phyloP scores from a whole-genome alignment of 2,329 filamentous ascomycete species.

The Microdochium nivale region DNA sequence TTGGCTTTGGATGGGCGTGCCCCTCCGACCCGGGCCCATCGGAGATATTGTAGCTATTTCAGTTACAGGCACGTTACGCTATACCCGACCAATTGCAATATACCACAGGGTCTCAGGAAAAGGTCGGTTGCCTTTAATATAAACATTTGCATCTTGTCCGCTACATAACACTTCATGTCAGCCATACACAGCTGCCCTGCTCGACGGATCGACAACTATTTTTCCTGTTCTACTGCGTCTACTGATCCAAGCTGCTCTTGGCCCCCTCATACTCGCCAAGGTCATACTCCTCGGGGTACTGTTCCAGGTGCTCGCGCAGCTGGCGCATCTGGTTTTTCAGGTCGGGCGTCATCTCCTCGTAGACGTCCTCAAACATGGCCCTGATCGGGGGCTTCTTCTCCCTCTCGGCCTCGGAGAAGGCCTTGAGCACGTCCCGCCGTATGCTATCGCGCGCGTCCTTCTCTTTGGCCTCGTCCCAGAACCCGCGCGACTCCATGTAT shows the following conservation, averaged over 20 bases:
- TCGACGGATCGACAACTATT: no score
- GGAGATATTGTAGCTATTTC: no score
- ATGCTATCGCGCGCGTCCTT: slow-evolving; percentile 57
- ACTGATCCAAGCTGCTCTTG: slow-evolving; percentile 47
- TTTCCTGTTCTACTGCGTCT: slow-evolving; percentile 1
- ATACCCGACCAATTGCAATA: no score
- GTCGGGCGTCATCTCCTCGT: slow-evolving; percentile 79
- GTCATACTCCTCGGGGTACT: slow-evolving; percentile 91
- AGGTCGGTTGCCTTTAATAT: no score
- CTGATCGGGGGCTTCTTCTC: slow-evolving; percentile 69
- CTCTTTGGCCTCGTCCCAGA: slow-evolving; percentile 83
- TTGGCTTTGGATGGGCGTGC: no score
- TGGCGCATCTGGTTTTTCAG: slow-evolving; percentile 64
- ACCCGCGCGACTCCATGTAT: slow-evolving; percentile 75
- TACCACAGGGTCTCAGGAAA: no score
- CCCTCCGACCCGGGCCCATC: no score
- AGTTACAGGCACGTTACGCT: no score
- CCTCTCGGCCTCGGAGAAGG: slow-evolving; percentile 76
- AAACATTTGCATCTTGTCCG: no score
- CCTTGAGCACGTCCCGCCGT: slow-evolving; percentile 69
- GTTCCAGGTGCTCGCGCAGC: slow-evolving; percentile 68
- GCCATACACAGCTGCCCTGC: no score
- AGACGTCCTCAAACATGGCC: slow-evolving; percentile 78
- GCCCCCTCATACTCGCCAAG: slow-evolving; percentile 68
- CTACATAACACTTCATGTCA: no score